Conservation (phyloP, 176 grass and related monocot species). For the Aegilops tauschii region DNA sequence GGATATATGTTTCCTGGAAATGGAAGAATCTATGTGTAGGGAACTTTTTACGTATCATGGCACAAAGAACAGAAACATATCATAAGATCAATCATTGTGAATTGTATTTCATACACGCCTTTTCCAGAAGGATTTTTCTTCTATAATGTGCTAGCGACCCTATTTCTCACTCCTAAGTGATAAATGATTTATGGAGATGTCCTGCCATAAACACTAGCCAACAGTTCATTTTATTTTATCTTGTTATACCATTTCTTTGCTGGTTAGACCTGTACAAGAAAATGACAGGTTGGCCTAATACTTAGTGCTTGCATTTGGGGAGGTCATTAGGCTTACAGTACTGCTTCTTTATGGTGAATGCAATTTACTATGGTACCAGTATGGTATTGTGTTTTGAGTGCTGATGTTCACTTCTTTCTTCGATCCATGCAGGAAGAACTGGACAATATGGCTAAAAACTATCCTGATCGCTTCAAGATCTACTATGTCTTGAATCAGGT, state of each 20-base stretch:
- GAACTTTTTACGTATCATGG: background rate
- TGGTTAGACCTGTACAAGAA: background rate
- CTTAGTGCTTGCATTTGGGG: background rate
- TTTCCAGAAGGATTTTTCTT: background rate
- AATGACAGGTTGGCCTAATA: background rate
- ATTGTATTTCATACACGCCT: background rate
- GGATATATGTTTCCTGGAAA: background rate
- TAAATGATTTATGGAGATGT: background rate
- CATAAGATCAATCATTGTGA: background rate
- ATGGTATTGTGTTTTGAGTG: background rate
- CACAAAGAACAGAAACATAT: background rate
- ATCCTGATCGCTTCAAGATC: slow-evolving; percentile 75
- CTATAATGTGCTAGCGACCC: background rate
- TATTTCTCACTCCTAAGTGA: background rate
- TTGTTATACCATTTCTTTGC: slow-evolving; percentile 1
- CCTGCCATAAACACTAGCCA: background rate
- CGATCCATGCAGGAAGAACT: slow-evolving; percentile 67
- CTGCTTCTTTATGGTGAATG: background rate
- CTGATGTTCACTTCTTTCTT: slow-evolving; percentile 26
- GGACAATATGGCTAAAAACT: slow-evolving; percentile 53
- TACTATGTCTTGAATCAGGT: slow-evolving; percentile 93
- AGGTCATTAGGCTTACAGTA: background rate
- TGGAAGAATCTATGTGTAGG: background rate
- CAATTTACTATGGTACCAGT: background rate
- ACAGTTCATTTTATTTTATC: background rate